Base-by-base conservation (phyloP, 2,329 filamentous ascomycete genomes). In the Knufia petricola region DNA sequence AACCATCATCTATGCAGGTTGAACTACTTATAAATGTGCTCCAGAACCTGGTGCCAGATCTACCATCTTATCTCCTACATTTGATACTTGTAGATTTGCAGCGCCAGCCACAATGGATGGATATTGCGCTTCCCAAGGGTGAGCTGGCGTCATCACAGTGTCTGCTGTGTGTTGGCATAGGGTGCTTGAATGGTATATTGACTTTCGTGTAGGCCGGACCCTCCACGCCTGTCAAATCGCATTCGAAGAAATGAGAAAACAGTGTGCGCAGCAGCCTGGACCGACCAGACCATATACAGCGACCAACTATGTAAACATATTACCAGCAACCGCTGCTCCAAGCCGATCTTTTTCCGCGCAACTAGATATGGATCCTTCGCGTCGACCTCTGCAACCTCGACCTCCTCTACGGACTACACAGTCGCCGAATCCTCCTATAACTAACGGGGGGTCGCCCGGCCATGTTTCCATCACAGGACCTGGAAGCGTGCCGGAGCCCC, bases 121-220 rank as follows among this genome's bases (percentile, higher is more conserved):
- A 59, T 17, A 54, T 58, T 8, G 47, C 56, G 28, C 43, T 59
- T 44, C 57, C 57, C 34, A 42, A 49, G 52, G 57, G 57, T 59
- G 55, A 32, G 57, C 51, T 32, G n/a, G 8, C 2, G 15, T 12
- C 9, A 2, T 6, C 12, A 13, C 32, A 15, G 20, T 12, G n/a
- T n/a, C n/a, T 26, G 24, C 23, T 31, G 28, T 2, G 3, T 2
- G 20, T 20, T 10, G 19, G 50, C 52, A 46, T 38, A 46, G 12
- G 7, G 28, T 31, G 41, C 7, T 26, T 19, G 28, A 20, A 40
- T 32, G 30, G 51, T 46, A 43, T 38, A 49, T 45, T 53, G 39
- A 53, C 39, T 8, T 45, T n/a, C 13, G 3, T 2, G 28, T 46
- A 59, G 57, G 57, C 15, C 57, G 57, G 17, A 54, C 55, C 17